Percentiles rank a stretch among this genome's conserved stretches.
phyloP scores from a whole-genome alignment of 179 eudicot species.

The Dionaea muscipula region DNA sequence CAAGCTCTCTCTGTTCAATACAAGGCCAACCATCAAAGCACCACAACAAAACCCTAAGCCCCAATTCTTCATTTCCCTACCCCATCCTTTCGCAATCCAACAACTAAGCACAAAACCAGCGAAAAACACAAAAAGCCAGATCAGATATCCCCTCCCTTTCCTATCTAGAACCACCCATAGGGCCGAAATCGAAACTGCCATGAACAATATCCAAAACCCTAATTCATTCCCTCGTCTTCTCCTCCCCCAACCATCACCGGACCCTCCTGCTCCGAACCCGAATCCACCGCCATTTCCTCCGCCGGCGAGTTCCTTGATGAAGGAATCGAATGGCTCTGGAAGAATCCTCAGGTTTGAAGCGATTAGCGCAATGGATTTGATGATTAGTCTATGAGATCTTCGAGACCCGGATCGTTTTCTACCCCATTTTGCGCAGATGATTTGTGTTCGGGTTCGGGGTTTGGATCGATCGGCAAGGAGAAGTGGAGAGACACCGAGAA shows the following conservation, averaged over 20 bases:
- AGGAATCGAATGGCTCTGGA: constrained; percentile 56
- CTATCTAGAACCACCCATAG: constrained; percentile 35
- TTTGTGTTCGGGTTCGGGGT: not conserved
- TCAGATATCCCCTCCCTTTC: constrained; percentile 19
- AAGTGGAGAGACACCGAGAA: constrained; percentile 3
- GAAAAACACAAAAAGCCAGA: constrained; percentile 24
- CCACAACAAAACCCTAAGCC: constrained; percentile 53
- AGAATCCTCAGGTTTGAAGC: constrained; percentile 45
- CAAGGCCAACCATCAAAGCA: constrained; percentile 40
- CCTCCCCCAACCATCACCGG: constrained; percentile 31
- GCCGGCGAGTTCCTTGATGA: constrained; percentile 33
- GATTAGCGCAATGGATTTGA: constrained; percentile 32
- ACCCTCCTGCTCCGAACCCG: constrained; percentile 39
- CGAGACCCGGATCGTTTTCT: constrained; percentile 35
- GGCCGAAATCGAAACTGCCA: constrained; percentile 23
- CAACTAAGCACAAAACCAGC: constrained; percentile 23
- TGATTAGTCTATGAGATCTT: constrained; percentile 21
- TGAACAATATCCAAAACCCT: constrained; percentile 34
- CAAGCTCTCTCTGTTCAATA: constrained; percentile 29
- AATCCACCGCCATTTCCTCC: constrained; percentile 34
- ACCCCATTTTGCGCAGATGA: constrained; percentile 24
- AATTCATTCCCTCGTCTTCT: constrained; percentile 22
- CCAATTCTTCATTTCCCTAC: constrained; percentile 37
- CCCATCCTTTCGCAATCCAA: constrained; percentile 23
- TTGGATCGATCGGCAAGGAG: not conserved